These are phyloP conservation scores for Crithidia fasciculata DNA, from an alignment of 208 protist genomes.

Conservation along the genomic window DNA sequence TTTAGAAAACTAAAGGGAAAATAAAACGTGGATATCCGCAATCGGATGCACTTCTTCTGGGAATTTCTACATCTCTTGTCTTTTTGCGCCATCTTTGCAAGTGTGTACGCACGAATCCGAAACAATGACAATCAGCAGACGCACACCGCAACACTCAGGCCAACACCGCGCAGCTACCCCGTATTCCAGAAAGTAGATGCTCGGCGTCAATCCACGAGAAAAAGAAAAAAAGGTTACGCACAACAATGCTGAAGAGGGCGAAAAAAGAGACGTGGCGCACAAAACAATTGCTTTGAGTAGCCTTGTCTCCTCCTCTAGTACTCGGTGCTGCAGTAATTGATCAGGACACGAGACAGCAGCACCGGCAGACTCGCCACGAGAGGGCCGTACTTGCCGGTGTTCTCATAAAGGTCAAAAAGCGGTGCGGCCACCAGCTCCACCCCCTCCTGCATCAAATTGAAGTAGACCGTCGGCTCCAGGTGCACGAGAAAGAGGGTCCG, in stretches of 20 bases:
- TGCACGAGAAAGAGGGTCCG: conserved; percentile 88
- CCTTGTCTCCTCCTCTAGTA: conserved; percentile 29
- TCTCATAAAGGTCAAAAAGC: conserved; percentile 93
- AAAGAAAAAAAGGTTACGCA: background rate
- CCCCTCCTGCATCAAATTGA: conserved; percentile 69
- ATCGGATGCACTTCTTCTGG: no score
- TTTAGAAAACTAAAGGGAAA: no score
- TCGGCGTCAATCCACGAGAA: background rate
- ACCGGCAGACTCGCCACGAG: conserved; percentile 84
- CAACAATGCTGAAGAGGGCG: background rate
- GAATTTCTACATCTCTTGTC: no score
- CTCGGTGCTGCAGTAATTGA: conserved; percentile 83
- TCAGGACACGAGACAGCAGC: conserved; percentile 76
- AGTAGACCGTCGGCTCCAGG: conserved; percentile 69
- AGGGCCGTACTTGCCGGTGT: conserved; percentile 82
- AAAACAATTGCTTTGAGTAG: no score
- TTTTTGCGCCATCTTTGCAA: no score
- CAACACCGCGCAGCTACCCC: no score
- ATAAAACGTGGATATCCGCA: no score
- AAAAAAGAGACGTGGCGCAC: background rate
- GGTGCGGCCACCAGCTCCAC: conserved; percentile 88
- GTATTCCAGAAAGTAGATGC: background rate
- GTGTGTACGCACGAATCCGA: no score
- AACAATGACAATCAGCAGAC: no score
- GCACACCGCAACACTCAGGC: no score